phyloP scores from a whole-genome alignment of 2,329 filamentous ascomycete species.

The Huntiella savannae region DNA sequence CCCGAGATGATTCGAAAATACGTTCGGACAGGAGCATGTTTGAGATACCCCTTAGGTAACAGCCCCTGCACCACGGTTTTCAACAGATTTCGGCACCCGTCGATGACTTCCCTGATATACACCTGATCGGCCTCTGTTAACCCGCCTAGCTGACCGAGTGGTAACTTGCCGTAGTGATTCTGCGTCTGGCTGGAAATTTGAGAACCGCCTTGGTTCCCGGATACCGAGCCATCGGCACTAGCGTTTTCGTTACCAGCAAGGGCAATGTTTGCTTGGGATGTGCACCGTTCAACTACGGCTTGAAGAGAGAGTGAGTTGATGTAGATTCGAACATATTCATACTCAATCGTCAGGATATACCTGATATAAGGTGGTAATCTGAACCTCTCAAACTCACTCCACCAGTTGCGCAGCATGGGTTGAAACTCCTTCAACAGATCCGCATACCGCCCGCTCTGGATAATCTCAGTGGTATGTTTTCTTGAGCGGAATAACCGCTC shows the following conservation, averaged over 20 bases:
- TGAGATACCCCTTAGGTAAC: constrained; percentile 54
- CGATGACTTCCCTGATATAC: constrained; percentile 58
- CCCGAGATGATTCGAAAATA: constrained; percentile 77
- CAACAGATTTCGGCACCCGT: constrained; percentile 58
- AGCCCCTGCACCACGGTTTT: constrained; percentile 59
- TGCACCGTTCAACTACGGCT: constrained; percentile 84
- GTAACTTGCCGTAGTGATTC: constrained; percentile 44
- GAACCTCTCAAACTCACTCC: constrained; percentile 62
- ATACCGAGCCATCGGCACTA: constrained; percentile 15
- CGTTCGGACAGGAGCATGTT: constrained; percentile 65
- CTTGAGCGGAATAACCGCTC: constrained; percentile 73
- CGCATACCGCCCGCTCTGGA: constrained; percentile 70
- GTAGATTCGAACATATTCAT: constrained; percentile 86
- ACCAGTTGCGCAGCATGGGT: constrained; percentile 61
- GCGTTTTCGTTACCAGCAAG: constrained; percentile 15
- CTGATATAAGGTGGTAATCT: constrained; percentile 44
- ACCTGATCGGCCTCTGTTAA: constrained; percentile 49
- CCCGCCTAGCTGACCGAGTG: constrained; percentile 42
- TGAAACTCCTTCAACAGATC: constrained; percentile 64
- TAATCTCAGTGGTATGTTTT: constrained; percentile 73
- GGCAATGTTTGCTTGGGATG: constrained; percentile 41
- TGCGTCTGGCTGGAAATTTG: constrained; percentile 44
- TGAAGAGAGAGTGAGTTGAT: constrained; percentile 87
- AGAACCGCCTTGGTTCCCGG: constrained; percentile 17
- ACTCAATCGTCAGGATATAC: constrained; percentile 80